Percentiles rank a stretch among this genome's conserved stretches.
Conservation (phyloP, 2,329 filamentous ascomycete species). For the Neofusicoccum umdonicola region DNA sequence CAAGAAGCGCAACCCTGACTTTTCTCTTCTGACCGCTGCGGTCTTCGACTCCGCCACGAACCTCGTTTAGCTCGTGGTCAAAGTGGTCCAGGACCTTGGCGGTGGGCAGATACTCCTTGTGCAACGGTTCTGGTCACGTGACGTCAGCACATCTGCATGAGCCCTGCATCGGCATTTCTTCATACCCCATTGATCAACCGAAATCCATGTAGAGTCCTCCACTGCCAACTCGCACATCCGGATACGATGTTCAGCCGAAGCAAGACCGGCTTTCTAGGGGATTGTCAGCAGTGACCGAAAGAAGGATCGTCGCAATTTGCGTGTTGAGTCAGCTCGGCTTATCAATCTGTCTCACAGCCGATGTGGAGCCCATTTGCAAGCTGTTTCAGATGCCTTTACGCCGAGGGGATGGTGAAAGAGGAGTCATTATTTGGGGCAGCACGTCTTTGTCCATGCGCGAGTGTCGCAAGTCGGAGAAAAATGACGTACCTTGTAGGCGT, state of each 20-base stretch:
- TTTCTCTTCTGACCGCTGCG: constrained; percentile 64
- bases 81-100: constrained; percentile 90
- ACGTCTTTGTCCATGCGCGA: background rate
- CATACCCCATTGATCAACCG: constrained; percentile 42
- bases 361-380: background rate
- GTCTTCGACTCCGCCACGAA: constrained; percentile 70
- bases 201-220: constrained; percentile 57
- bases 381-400: background rate
- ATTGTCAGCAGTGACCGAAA: constrained; percentile 64
- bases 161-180: background rate
- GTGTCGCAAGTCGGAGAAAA: background rate
- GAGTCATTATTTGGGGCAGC: background rate
- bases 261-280: constrained; percentile 70
- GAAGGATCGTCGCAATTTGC: constrained; percentile 1
- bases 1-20: constrained; percentile 76
- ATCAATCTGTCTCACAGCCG: background rate
- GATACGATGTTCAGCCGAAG: constrained; percentile 69
- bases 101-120: constrained; percentile 82
- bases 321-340: constrained; percentile 4
- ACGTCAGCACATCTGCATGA: background rate
- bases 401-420: background rate
- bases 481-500: constrained; percentile 16
- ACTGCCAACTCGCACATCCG: constrained; percentile 86
- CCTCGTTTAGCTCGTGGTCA: constrained; percentile 80
- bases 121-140: constrained; percentile 72